Percentiles rank a stretch among this genome's conserved stretches.
Evolutionary conservation across 2,329 filamentous ascomycete genomes (phyloP).

Genomic region (Amesomyces nigricolor): DNA sequence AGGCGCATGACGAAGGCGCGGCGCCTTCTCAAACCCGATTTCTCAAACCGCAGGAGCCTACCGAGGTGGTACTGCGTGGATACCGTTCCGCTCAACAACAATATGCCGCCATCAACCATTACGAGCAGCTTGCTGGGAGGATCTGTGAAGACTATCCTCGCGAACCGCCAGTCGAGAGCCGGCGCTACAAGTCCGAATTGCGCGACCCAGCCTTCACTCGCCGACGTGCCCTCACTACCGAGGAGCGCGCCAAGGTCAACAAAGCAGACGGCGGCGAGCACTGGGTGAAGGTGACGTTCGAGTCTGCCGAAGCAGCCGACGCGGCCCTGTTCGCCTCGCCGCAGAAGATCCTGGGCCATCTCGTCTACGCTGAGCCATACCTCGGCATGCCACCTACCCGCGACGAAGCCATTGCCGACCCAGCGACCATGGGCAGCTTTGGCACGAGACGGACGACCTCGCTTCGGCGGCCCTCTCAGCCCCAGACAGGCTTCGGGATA

Average conservation of each 20-base stretch:
- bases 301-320: constrained; percentile 65
- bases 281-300: constrained; percentile 87
- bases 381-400: constrained; percentile 56
- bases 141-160: constrained; percentile 94
- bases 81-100: constrained; percentile 61
- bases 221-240: constrained; percentile 57
- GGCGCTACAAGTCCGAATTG: constrained; percentile 67
- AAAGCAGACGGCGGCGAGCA: constrained; percentile 76
- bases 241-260: constrained; percentile 74
- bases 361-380: constrained; percentile 67
- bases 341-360: constrained; percentile 63
- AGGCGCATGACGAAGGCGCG: constrained; percentile 33
- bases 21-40: constrained; percentile 28
- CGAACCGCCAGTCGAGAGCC: constrained; percentile 65
- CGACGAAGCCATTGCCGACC: constrained; percentile 58
- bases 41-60: constrained; percentile 39
- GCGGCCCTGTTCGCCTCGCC: constrained; percentile 65
- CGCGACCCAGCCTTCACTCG: constrained; percentile 66
- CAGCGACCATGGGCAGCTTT: constrained; percentile 32
- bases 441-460: constrained; percentile 11
- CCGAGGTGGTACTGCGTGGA: constrained; percentile 81
- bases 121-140: constrained; percentile 75
- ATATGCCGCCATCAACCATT: constrained; percentile 86
- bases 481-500: constrained; percentile 19
- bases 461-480: constrained; percentile 7